A percentile compares a stretch with the other conserved stretches of the same genome.
phyloP scores from a whole-genome alignment of 208 protist genomes.

The Porcisia deanei region DNA sequence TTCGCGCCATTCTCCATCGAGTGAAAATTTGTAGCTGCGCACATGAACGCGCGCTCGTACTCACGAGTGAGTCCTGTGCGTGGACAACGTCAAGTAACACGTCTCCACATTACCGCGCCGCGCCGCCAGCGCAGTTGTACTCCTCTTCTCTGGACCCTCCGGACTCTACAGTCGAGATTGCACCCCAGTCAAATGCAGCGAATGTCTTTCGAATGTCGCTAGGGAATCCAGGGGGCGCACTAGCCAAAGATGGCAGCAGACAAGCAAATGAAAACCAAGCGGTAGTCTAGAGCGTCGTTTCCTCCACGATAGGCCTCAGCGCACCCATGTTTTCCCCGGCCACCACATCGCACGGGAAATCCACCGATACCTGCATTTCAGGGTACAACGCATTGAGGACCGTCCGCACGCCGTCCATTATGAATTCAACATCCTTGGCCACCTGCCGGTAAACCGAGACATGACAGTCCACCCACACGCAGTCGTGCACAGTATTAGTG shows the following conservation, averaged over 20 bases:
- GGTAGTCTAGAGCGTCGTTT: slow-evolving; percentile 46
- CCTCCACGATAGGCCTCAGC: slow-evolving; percentile 73
- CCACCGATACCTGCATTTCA: slow-evolving; percentile 83
- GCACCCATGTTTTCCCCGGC: slow-evolving; percentile 88
- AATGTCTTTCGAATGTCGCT: background rate
- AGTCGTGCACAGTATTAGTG: slow-evolving; percentile 94
- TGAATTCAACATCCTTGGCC: slow-evolving; percentile 78
- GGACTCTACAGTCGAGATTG: background rate
- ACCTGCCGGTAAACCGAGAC: slow-evolving; percentile 79
- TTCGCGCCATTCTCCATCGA: background rate
- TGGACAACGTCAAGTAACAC: background rate
- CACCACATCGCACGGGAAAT: slow-evolving; percentile 91
- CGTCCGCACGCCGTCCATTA: slow-evolving; percentile 84
- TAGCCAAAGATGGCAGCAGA: background rate
- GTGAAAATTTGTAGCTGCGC: background rate
- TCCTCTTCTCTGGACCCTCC: background rate
- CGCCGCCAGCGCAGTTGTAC: background rate
- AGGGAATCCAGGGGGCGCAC: background rate
- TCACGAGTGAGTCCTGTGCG: background rate
- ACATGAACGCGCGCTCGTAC: background rate
- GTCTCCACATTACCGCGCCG: background rate
- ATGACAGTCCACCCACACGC: slow-evolving; percentile 93
- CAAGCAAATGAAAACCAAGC: background rate
- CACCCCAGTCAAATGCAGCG: background rate
- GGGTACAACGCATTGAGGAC: slow-evolving; percentile 83